These are phyloP conservation scores for Solanum bukasovii DNA, from an alignment of 257 asterid species.

Conservation along the genomic window DNA sequence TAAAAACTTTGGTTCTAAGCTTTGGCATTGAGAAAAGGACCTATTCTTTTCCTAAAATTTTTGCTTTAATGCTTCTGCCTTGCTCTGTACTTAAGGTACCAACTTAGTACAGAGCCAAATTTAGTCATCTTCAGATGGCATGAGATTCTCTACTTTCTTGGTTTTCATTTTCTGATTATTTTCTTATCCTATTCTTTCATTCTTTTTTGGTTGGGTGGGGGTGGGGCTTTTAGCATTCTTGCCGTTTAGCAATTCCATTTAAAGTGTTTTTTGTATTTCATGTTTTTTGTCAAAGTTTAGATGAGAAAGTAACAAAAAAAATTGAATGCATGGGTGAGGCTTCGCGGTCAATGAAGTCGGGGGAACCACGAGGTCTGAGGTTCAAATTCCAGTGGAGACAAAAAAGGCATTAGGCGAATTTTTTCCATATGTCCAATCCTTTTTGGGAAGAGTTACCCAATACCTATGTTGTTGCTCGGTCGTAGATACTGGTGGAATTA, in stretches of 20 bases:
- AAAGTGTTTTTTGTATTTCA: neutral
- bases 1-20: slow-evolving; percentile 5
- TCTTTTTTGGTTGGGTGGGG: neutral
- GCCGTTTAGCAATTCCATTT: neutral
- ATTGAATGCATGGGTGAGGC: neutral
- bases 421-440: neutral
- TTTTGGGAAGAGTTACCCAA: neutral
- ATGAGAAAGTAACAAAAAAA: neutral
- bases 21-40: slow-evolving; percentile 23
- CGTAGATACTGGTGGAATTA: neutral
- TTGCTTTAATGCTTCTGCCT: slow-evolving; percentile 8
- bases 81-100: slow-evolving; percentile 19
- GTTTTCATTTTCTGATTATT: neutral
- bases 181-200: neutral
- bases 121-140: neutral
- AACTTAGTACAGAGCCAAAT: neutral
- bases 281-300: neutral
- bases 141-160: neutral
- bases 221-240: neutral
- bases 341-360: neutral
- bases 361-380: neutral
- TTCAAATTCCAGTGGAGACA: neutral
- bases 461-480: neutral
- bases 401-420: neutral
- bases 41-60: neutral